A percentile compares a stretch with the other conserved stretches of the same genome.
These are phyloP conservation scores for Vaccinium darrowii DNA, from an alignment of 148 eudicot species.

Conservation along the genomic window DNA sequence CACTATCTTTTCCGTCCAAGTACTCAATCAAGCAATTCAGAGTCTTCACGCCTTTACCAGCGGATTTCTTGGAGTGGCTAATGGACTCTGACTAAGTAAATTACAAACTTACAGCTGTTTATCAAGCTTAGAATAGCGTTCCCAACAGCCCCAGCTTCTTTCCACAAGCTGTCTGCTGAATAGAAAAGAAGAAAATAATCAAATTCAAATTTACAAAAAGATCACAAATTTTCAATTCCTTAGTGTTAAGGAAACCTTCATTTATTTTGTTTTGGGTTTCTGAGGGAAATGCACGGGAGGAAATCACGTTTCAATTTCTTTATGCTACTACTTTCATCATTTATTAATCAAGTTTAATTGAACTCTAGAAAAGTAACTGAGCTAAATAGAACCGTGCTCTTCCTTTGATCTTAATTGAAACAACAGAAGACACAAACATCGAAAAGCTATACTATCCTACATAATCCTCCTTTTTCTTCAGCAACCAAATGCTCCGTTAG, in stretches of 20 bases:
- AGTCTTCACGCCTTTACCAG: slow-evolving; percentile 5
- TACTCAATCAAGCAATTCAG: slow-evolving; percentile 5
- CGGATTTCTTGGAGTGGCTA: not conserved
- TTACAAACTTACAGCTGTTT: slow-evolving; percentile 6
- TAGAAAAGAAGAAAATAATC: too few relatives aligned
- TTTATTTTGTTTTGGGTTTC: not conserved
- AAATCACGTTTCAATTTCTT: not conserved
- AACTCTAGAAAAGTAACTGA: not conserved
- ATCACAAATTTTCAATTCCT: too few relatives aligned
- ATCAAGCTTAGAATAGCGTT: not conserved
- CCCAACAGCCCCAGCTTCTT: not conserved
- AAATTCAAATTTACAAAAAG: not conserved
- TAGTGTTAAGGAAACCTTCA: too few relatives aligned
- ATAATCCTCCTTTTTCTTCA: not conserved
- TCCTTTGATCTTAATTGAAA: not conserved
- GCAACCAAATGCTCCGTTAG: not conserved
- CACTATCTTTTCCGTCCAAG: not conserved
- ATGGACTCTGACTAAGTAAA: not conserved
- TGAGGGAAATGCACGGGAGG: not conserved
- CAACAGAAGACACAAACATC: not conserved
- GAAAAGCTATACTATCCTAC: not conserved
- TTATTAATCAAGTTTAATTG: not conserved
- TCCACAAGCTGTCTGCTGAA: not conserved
- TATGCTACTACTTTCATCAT: too few relatives aligned
- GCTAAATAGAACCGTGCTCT: not conserved